Percentiles rank a stretch among this genome's conserved stretches.
Evolutionary conservation across 1,139 yeast species (phyloP).

Genomic region (Yamadazyma kanchanaburiensis): DNA sequence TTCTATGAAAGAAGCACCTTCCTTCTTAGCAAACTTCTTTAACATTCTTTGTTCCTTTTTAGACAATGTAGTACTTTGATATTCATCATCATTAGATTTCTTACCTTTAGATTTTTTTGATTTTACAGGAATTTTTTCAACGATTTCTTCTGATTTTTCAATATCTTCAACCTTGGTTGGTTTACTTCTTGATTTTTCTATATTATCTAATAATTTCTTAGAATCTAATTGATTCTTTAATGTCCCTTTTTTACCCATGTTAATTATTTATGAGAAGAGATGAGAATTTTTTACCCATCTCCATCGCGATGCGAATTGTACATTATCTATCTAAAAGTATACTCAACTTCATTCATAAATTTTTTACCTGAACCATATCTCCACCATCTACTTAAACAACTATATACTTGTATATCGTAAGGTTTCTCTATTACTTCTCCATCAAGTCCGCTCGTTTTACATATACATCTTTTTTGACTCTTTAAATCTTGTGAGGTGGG

Average conservation of each 20-base stretch:
- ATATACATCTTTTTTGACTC: constrained; percentile 66
- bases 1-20: constrained; percentile 8
- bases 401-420: constrained; percentile 59
- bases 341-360: constrained; percentile 40
- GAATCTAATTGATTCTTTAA: constrained; percentile 35
- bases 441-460: constrained; percentile 40
- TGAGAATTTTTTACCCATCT: constrained; percentile 4
- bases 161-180: constrained; percentile 2
- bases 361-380: constrained; percentile 57
- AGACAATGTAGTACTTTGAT: constrained; percentile 47
- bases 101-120: constrained; percentile 16
- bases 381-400: constrained; percentile 91
- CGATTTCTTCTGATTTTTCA: constrained; percentile 8
- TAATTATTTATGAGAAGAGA: constrained; percentile 10
- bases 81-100: constrained; percentile 27
- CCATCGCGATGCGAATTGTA: background rate
- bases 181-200: constrained; percentile 23
- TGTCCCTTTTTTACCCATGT: constrained; percentile 29
- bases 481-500: constrained; percentile 55
- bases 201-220: constrained; percentile 25
- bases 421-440: constrained; percentile 34
- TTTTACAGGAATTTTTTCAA: constrained; percentile 9
- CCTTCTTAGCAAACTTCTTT: constrained; percentile 43
- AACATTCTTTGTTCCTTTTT: constrained; percentile 64
- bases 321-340: constrained; percentile 3